A percentile compares a stretch with the other conserved stretches of the same genome.
phyloP scores from a whole-genome alignment of 75 land plant genomes.

The Pinus tabuliformis region DNA sequence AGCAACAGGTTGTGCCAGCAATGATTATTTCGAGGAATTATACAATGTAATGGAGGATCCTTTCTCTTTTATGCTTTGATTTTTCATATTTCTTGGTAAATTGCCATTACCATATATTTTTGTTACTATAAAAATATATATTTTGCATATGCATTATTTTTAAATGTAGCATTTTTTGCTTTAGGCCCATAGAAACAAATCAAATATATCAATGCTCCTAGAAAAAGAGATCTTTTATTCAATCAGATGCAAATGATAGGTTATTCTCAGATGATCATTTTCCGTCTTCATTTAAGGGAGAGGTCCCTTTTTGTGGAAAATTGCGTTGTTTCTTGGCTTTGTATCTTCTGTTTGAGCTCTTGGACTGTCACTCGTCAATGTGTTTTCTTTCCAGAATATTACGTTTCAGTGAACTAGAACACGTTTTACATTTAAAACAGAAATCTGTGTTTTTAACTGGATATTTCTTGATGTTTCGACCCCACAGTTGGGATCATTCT shows the following conservation, averaged over 20 bases:
- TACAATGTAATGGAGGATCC: conserved; percentile 51
- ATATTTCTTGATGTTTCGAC: no score
- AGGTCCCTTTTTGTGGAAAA: background rate
- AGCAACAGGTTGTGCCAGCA: conserved; percentile 80
- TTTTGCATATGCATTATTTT: background rate
- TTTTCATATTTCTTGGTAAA: no score
- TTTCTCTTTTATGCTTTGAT: background rate
- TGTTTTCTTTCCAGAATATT: no score
- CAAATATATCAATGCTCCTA: background rate
- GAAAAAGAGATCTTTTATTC: background rate
- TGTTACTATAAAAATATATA: background rate
- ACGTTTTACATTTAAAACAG: no score
- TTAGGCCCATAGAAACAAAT: background rate
- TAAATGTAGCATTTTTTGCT: background rate
- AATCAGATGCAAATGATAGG: background rate
- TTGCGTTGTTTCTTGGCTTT: background rate
- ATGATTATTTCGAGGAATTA: conserved; percentile 89
- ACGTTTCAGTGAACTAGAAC: no score
- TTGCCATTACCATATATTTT: no score
- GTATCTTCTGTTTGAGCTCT: background rate
- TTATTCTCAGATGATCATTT: background rate
- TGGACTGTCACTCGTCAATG: background rate
- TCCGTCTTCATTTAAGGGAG: background rate
- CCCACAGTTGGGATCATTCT: background rate
- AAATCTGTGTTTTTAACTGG: no score